Evolutionary conservation across 2,329 filamentous ascomycete genomes (phyloP), one percentile per base, ranked within the genome.

Genomic region (Thermomyces lanuginosus): DNA sequence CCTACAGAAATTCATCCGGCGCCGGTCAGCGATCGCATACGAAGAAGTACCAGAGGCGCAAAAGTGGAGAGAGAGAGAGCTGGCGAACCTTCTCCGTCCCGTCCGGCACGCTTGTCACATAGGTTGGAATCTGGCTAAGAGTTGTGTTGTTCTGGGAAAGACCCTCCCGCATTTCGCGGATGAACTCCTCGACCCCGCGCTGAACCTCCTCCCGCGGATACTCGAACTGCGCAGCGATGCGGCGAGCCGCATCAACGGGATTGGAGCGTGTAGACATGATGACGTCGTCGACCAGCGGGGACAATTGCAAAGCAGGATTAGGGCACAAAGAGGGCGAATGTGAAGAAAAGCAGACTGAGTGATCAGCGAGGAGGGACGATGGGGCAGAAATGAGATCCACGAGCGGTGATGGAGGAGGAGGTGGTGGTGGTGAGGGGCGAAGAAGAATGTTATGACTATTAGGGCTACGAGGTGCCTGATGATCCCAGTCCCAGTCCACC

Each of bases 61-160:
- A 15, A 22, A 21, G 14, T n/a, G 17, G 8, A 26, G 16, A 20
- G 17, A 18, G 14, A 15, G 12, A 15, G 14, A 24, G 14, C 12
- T 19, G 22, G 35, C 10, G 22, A 22, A 86, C 83, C 75, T 93
- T 92, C 60, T 98, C 89, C 3, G 84, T 93, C 43, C 89, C 89
- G 66, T 95, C 89, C 48, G 89, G 89, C 15, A 95, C 84, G 18
- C 72, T 76, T 1, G 89, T 95, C 39, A 98, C 86, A 55, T 92
- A 98, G 21, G 84, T 92, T 5, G 89, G 89, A 45, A 98, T 95
- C 60, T 95, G 89, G 58, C 79, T 86, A 61, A 98, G 58, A 41
- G 76, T 83, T 16, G 80, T 76, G 35, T 75, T 76, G 42, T 84
- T 72, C 44, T 75, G 72, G 33, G 70, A 59, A 39, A 95, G 60